Conservation (phyloP, 2,329 filamentous ascomycete species). For the Waltergamsia citrina region DNA sequence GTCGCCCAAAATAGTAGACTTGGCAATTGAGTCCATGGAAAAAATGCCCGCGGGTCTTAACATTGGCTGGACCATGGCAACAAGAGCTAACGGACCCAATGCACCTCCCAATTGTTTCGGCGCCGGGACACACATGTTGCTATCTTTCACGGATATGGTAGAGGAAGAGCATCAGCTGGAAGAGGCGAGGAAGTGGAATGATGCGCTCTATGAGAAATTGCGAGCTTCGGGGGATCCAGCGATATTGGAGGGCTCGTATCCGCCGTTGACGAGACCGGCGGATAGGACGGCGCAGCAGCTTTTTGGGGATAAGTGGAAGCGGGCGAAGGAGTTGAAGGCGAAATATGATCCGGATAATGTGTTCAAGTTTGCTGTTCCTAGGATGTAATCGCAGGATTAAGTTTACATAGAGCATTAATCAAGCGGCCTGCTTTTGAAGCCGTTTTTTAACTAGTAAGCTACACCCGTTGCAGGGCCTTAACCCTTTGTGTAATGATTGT, state of each 20-base stretch:
- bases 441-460: no score
- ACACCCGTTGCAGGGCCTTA: no score
- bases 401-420: no score
- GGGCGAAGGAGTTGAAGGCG: slow-evolving; percentile 2
- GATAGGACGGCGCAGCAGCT: background rate
- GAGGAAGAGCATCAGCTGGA: background rate
- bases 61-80: background rate
- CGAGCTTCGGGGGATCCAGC: background rate
- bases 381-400: background rate
- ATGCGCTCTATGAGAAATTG: background rate
- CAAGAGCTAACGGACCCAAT: background rate
- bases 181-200: background rate
- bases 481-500: no score
- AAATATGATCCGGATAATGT: slow-evolving; percentile 3
- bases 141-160: background rate
- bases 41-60: background rate
- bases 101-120: background rate
- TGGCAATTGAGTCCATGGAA: background rate
- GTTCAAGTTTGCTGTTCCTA: slow-evolving; percentile 4
- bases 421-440: no score
- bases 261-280: background rate
- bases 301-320: slow-evolving; percentile 1
- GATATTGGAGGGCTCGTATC: background rate
- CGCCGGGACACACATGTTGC: background rate
- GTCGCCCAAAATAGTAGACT: background rate